phyloP scores from a whole-genome alignment of 495 filamentous ascomycete species.

The Lasiosphaeria hispida region DNA sequence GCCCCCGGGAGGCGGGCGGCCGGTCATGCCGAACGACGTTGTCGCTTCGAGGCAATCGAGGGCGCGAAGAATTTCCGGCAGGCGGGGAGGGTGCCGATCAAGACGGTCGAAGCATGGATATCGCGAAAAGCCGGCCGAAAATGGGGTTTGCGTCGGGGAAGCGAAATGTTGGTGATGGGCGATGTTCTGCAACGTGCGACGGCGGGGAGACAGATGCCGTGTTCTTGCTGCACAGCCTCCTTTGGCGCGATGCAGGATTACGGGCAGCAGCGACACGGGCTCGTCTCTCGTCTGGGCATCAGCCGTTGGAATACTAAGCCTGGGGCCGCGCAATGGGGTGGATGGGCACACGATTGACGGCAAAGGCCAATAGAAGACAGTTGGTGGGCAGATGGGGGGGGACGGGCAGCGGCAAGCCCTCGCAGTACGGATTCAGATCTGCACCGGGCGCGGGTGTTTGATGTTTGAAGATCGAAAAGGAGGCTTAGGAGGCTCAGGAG shows the following conservation, averaged over 20 bases:
- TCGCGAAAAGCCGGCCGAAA: background rate
- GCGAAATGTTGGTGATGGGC: background rate
- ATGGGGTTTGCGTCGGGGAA: background rate
- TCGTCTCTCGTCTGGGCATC: background rate
- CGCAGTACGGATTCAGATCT: background rate
- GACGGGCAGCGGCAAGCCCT: background rate
- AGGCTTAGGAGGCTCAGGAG: background rate
- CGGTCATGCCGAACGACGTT: conserved; percentile 57
- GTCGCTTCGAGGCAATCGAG: conserved; percentile 27
- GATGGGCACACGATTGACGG: background rate
- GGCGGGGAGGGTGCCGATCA: conserved; percentile 16
- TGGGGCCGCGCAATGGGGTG: background rate
- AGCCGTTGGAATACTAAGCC: background rate
- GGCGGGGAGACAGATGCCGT: background rate
- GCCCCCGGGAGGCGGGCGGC: conserved; percentile 61
- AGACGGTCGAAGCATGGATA: conserved; percentile 13
- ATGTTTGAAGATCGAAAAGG: conserved; percentile 17
- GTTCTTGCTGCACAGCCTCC: conserved; percentile 37
- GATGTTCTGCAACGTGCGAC: background rate
- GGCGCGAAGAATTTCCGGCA: conserved; percentile 33
- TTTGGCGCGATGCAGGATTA: conserved; percentile 27
- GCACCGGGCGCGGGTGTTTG: conserved; percentile 13
- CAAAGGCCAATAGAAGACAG: conserved; percentile 1
- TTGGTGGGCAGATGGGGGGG: background rate
- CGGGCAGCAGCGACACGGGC: background rate